Conservation (phyloP, 2,329 filamentous ascomycete genomes). For the Aaosphaeria arxii region DNA sequence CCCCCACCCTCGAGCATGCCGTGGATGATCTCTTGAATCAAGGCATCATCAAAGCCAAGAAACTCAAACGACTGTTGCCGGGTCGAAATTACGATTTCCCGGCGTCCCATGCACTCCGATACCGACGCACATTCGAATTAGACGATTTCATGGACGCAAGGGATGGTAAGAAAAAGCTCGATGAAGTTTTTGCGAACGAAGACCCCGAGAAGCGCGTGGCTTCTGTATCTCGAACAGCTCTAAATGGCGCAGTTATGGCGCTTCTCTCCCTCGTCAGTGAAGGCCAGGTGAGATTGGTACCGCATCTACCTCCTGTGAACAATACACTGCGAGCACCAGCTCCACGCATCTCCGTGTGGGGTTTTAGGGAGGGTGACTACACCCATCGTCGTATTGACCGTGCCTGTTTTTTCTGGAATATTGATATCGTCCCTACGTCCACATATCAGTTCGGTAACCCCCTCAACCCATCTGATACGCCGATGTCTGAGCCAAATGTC, state of each 20-base stretch:
- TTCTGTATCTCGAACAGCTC: conserved; percentile 54
- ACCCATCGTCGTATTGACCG: conserved; percentile 67
- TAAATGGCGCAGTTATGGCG: conserved; percentile 66
- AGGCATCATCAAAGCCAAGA: conserved; percentile 59
- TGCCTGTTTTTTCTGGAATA: conserved; percentile 61
- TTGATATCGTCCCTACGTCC: conserved; percentile 58
- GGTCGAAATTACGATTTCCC: conserved; percentile 64
- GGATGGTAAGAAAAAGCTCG: conserved; percentile 59
- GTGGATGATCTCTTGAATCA: conserved; percentile 54
- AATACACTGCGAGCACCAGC: conserved; percentile 37
- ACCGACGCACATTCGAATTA: conserved; percentile 53
- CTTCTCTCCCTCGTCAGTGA: conserved; percentile 63
- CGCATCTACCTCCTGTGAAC: conserved; percentile 57
- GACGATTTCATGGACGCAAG: conserved; percentile 50
- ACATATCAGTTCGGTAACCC: conserved; percentile 57
- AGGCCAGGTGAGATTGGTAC: conserved; percentile 54
- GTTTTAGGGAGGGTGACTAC: conserved; percentile 69
- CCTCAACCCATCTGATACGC: conserved; percentile 40
- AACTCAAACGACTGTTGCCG: conserved; percentile 52
- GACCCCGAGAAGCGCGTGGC: conserved; percentile 28
- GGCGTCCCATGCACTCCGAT: conserved; percentile 54
- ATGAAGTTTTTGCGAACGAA: conserved; percentile 47
- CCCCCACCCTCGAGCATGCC: conserved; percentile 41
- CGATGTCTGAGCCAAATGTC: conserved; percentile 21
- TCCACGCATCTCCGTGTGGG: conserved; percentile 55